Evolutionary conservation across 2,329 filamentous ascomycete genomes (phyloP).

Genomic region (Cladophialophora bantiana): DNA sequence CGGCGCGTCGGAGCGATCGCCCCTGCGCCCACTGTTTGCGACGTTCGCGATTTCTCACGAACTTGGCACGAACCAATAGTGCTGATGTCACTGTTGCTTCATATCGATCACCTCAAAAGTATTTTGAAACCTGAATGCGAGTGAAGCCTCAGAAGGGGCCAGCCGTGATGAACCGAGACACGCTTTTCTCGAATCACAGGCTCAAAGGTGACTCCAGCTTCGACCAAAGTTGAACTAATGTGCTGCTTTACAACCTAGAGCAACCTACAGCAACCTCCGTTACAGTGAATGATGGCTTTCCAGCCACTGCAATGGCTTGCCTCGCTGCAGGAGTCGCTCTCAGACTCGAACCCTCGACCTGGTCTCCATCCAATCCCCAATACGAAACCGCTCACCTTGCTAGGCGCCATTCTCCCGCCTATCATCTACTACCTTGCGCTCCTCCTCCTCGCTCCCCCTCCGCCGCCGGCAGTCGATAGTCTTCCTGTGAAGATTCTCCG

Average conservation of each 20-base stretch:
- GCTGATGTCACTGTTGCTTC: too few species aligned
- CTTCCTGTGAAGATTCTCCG: conserved; percentile 45
- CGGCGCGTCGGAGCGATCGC: too few species aligned
- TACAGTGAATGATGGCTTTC: neutral
- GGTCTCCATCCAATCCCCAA: conserved; percentile 53
- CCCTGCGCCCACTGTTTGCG: too few species aligned
- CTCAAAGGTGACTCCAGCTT: neutral
- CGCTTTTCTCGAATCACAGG: neutral
- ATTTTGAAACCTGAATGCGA: too few species aligned
- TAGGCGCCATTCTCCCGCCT: conserved; percentile 50
- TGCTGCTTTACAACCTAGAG: neutral
- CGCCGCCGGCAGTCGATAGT: conserved; percentile 47
- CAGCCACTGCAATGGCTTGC: conserved; percentile 5
- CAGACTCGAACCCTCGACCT: conserved; percentile 43
- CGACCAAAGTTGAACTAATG: neutral
- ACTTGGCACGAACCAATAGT: too few species aligned
- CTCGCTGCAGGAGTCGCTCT: conserved; percentile 9
- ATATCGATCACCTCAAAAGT: too few species aligned
- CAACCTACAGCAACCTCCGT: neutral
- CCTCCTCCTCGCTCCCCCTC: conserved; percentile 51
- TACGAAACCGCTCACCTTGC: conserved; percentile 49
- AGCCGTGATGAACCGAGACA: neutral
- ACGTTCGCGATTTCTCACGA: too few species aligned
- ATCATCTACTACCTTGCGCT: conserved; percentile 53
- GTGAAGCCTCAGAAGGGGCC: too few species aligned